A percentile compares a stretch with the other conserved stretches of the same genome.
phyloP scores from a whole-genome alignment of 192 early-diverging fungal species.

The Bifiguratus adelaidae region DNA sequence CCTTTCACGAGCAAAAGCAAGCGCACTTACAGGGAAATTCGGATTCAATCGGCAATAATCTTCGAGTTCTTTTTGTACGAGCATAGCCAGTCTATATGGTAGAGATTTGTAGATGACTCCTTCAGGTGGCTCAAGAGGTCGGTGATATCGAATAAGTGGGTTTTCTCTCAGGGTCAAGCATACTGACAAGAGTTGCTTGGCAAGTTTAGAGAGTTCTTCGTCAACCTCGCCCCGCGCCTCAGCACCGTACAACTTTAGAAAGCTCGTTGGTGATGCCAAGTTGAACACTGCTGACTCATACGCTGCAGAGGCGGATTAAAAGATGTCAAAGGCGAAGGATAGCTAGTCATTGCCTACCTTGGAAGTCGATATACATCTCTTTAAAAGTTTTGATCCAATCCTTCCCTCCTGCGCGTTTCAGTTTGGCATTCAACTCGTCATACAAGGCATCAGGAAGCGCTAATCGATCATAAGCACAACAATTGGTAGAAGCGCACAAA shows the following conservation, averaged over 20 bases:
- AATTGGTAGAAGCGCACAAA: too few relatives aligned
- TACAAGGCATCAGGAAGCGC: constrained; percentile 54
- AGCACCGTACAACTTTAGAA: constrained; percentile 54
- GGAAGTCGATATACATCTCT: constrained; percentile 77
- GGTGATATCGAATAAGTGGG: constrained; percentile 88
- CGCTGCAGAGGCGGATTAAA: constrained; percentile 1
- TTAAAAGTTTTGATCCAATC: constrained; percentile 52
- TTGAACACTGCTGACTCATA: constrained; percentile 16
- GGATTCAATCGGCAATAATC: constrained; percentile 54
- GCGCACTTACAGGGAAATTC: constrained; percentile 42
- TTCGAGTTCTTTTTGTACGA: constrained; percentile 82
- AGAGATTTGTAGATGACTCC: constrained; percentile 46
- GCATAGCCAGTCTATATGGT: constrained; percentile 65
- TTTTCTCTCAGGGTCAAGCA: constrained; percentile 82
- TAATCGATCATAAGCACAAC: too few relatives aligned
- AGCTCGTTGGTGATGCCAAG: constrained; percentile 39
- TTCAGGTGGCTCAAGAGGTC: constrained; percentile 57
- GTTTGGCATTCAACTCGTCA: constrained; percentile 27
- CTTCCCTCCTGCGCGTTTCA: constrained; percentile 35
- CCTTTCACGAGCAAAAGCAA: neutral
- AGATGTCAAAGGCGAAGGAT: neutral
- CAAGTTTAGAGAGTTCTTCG: constrained; percentile 25
- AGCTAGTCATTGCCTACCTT: constrained; percentile 33
- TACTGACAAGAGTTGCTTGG: constrained; percentile 68
- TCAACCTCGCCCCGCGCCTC: constrained; percentile 20